Evolutionary conservation across 345 rosid species (phyloP).

Genomic region (Nasturtium officinale): DNA sequence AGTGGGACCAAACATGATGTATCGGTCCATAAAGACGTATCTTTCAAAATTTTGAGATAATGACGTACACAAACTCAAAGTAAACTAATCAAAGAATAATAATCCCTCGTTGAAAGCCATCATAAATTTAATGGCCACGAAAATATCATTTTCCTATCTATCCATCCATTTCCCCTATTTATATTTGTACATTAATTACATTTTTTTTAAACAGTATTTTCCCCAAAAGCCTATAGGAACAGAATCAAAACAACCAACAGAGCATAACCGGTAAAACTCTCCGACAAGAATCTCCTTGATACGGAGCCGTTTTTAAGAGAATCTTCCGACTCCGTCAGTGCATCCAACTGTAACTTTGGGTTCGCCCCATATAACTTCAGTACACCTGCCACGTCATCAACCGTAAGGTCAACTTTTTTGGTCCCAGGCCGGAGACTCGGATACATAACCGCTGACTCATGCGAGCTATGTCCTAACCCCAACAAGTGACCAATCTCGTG

Average conservation of each 20-base stretch:
- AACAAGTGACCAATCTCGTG: constrained; percentile 94
- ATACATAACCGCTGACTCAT: constrained; percentile 87
- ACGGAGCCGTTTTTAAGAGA: constrained; percentile 48
- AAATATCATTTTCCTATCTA: neutral
- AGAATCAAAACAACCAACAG: constrained; percentile 44
- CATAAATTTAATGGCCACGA: neutral
- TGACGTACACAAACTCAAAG: constrained; percentile 17
- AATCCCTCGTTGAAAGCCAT: constrained; percentile 9
- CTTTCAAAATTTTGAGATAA: constrained; percentile 11
- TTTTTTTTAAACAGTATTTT: neutral
- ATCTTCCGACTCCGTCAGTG: constrained; percentile 60
- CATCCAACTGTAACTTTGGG: constrained; percentile 66
- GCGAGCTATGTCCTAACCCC: constrained; percentile 80
- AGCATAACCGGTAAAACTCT: constrained; percentile 39
- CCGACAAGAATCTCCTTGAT: constrained; percentile 28
- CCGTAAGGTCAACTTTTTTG: constrained; percentile 62
- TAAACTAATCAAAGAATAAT: constrained; percentile 31
- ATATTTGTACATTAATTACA: constrained; percentile 9
- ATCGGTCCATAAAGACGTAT: too few species aligned
- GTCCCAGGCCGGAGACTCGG: constrained; percentile 75
- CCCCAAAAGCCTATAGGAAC: constrained; percentile 23
- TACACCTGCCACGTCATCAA: constrained; percentile 86
- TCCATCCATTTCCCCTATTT: neutral
- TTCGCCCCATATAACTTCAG: constrained; percentile 76
- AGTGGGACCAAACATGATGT: constrained; percentile 24